Conservation (phyloP, 495 filamentous ascomycete genomes). For the Xylaria castorea region DNA sequence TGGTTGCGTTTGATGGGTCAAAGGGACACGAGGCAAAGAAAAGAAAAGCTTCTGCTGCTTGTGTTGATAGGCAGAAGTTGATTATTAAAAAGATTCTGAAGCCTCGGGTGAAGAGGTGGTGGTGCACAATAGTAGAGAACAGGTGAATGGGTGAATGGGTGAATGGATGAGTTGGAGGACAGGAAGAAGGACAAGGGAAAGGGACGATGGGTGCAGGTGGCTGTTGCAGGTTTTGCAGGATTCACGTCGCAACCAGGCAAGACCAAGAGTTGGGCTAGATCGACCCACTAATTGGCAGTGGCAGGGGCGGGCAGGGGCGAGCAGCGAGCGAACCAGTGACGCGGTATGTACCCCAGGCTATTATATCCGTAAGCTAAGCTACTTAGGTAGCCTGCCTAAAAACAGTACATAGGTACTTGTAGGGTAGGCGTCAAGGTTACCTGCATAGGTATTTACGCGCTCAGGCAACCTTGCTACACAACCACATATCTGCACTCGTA, state of each 20-base stretch:
- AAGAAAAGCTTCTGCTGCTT: neutral
- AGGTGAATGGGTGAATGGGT: constrained; percentile 31
- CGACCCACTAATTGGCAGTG: constrained; percentile 11
- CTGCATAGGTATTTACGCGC: constrained; percentile 17
- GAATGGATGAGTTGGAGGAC: constrained; percentile 27
- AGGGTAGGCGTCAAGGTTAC: neutral
- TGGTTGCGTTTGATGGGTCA: neutral
- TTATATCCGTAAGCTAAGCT: neutral
- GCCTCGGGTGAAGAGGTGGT: neutral
- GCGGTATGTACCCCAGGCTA: neutral
- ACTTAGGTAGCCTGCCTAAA: constrained; percentile 4
- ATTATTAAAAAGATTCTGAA: constrained; percentile 18
- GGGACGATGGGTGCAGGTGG: constrained; percentile 13
- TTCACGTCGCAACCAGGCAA: constrained; percentile 13
- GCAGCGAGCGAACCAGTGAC: constrained; percentile 8
- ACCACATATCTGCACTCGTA: neutral
- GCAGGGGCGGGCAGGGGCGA: neutral
- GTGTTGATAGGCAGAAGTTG: neutral
- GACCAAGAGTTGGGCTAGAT: neutral
- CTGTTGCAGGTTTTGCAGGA: constrained; percentile 11
- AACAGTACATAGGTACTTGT: neutral
- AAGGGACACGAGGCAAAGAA: constrained; percentile 10
- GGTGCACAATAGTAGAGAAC: constrained; percentile 2
- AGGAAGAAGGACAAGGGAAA: constrained; percentile 16
- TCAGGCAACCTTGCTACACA: constrained; percentile 20